These are phyloP conservation scores for Stagonosporopsis tanaceti DNA, from an alignment of 2,329 filamentous ascomycete species.

Conservation along the genomic window DNA sequence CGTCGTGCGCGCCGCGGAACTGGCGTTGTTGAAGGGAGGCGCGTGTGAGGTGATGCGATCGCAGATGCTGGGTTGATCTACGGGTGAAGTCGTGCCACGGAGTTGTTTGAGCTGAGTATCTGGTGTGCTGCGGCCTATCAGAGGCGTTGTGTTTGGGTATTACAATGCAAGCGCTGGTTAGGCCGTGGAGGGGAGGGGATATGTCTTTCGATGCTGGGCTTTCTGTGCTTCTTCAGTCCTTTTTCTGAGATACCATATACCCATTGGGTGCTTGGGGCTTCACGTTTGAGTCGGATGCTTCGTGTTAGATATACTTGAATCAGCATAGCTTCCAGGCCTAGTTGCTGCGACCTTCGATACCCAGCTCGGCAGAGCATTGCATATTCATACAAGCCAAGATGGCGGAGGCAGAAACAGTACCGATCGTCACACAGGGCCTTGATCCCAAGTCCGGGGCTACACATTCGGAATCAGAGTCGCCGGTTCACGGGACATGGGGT, in stretches of 20 bases:
- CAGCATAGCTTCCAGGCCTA: background rate
- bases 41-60: background rate
- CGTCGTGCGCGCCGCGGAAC: constrained; percentile 13
- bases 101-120: constrained; percentile 20
- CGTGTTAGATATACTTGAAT: background rate
- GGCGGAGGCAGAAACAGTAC: constrained; percentile 24
- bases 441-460: constrained; percentile 44
- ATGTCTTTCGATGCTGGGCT: background rate
- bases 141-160: background rate
- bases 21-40: constrained; percentile 6
- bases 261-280: background rate
- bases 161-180: background rate
- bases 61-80: background rate
- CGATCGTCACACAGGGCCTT: constrained; percentile 44
- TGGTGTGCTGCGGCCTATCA: constrained; percentile 15
- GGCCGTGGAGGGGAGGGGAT: background rate
- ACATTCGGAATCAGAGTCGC: constrained; percentile 32
- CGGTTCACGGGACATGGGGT: constrained; percentile 37
- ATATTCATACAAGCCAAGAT: constrained; percentile 19
- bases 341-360: background rate
- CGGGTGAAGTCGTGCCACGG: constrained; percentile 24
- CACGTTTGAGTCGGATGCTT: background rate
- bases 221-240: background rate
- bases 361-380: constrained; percentile 4
- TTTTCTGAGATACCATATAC: background rate